Base-by-base conservation (phyloP, 352 stramenopile species). In the Phytophthora megakarya region DNA sequence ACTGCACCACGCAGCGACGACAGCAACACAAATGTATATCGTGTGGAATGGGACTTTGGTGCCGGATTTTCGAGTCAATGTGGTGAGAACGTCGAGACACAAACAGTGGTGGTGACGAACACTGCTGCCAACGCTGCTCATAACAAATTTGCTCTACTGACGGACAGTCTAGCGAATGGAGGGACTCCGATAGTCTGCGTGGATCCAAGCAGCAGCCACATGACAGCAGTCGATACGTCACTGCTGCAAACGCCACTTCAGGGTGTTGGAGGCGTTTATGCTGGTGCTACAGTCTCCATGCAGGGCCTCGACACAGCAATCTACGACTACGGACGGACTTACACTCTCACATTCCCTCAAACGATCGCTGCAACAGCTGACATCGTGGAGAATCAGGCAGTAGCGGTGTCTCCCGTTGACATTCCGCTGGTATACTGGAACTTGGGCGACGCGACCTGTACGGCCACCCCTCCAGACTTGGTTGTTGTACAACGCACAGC, bases 31-130 rank as follows among this genome's bases (percentile, higher is more conserved):
- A 42, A 54, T 5, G 84, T 84, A 37, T 99, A 98, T 71, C 73
- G 92, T 18, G 84, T 98, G n/a, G 96, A 99, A 75, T 99, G 96
- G 96, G 96, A 99, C 75, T 76, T 81, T 19, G 89, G 71, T 13
- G 61, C 86, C n/a, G 87, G 83, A 15, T 98, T 98, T 67, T 86
- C 83, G 11, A 93, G 81, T 42, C 44, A 72, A 26, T 95, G 86
- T 42, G 86, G 86, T 7, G 86, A 95, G 65, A 72, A 67, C 16
- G 69, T 73, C 48, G 84, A 95, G 61, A 86, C 87, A 9, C 84
- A 93, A 59, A 84, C 49, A 19, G n/a, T 93, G 3, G 65, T 67
- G 22, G 63, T 89, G 3, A 71, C 21, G 15, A 61, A 70, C 25
- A 5, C 40, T 10, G 44, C 15, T 12, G 1, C 18, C 13, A 28